Base-by-base conservation (phyloP, 768 basidiomycete genomes). In the Leccinum longicurvipes region DNA sequence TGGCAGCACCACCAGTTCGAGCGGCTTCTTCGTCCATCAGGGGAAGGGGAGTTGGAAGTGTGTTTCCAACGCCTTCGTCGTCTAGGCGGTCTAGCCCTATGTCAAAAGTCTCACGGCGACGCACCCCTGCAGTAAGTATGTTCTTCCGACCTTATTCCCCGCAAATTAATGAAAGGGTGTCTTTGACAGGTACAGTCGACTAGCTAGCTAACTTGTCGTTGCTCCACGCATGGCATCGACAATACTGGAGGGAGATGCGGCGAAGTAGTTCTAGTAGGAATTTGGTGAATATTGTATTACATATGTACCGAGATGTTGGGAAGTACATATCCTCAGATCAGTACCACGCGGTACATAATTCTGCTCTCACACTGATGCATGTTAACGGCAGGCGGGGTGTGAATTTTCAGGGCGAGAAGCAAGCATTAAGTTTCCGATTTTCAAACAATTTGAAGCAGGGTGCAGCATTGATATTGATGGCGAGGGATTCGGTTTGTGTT, bases 41-140 rank as follows among this genome's bases (percentile, higher is more conserved):
- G 56, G 70, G 66, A 29, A 63, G 66, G 32, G 66, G 61, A 34
- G 47, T 51, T 23, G 66, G 59, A 46, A 69, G 63, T 55, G 60
- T 31, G 59, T 59, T 65, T 44, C 56, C 66, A 62, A 73, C 70
- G 47, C 72, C 70, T 8, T 67, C 61, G 31, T 61, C 64, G 42
- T 67, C 72, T 31, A 67, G 72, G 51, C 62, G 68, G 54, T 69
- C 70, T 57, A 72, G 70, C 65, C 70, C 72, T 12, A 58, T 72
- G 60, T 60, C 72, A 58, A 67, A 64, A 50, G 63, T 59, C 60
- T 65, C 66, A 50, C 63, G 67, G 60, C 61, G 63, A 59, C 53
- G 61, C 32, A 58, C 60, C 46, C 63, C 67, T 60, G 53, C 61
- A 32, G 66, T 67, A 60, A 27, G 65, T 68, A 59, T 55, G 63